These are phyloP conservation scores for Fulvia fulva DNA, from an alignment of 2,329 filamentous ascomycete genomes.

Conservation along the genomic window DNA sequence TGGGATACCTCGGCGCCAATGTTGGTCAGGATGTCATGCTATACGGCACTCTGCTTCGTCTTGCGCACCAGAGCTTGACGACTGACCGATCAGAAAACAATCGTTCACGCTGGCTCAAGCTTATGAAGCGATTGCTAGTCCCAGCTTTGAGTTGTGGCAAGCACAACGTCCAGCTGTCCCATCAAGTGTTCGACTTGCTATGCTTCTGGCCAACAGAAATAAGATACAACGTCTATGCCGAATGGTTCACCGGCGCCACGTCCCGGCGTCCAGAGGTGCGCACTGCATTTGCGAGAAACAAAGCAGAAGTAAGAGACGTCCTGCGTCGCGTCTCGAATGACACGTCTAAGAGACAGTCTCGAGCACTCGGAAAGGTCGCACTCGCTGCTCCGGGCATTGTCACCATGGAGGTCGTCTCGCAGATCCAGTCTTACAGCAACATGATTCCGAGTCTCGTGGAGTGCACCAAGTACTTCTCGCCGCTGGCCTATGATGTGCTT, in stretches of 20 bases:
- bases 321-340: slow-evolving; percentile 87
- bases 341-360: slow-evolving; percentile 80
- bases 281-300: slow-evolving; percentile 70
- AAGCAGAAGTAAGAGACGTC: slow-evolving; percentile 74
- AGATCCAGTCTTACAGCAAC: slow-evolving; percentile 92
- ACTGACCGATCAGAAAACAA: slow-evolving; percentile 70
- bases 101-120: slow-evolving; percentile 72
- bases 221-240: slow-evolving; percentile 84
- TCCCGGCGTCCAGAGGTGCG: slow-evolving; percentile 75
- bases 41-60: slow-evolving; percentile 76
- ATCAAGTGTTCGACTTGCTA: slow-evolving; percentile 81
- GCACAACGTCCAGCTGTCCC: slow-evolving; percentile 76
- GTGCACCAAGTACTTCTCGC: slow-evolving; percentile 89
- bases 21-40: slow-evolving; percentile 80
- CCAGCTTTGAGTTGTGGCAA: slow-evolving; percentile 84
- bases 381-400: slow-evolving; percentile 87
- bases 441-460: slow-evolving; percentile 93
- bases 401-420: slow-evolving; percentile 80
- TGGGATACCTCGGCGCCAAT: slow-evolving; percentile 82
- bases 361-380: slow-evolving; percentile 85
- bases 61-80: slow-evolving; percentile 70
- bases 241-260: slow-evolving; percentile 77
- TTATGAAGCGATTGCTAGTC: slow-evolving; percentile 79
- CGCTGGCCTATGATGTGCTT: slow-evolving; percentile 86
- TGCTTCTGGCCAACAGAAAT: slow-evolving; percentile 70